Base-by-base conservation (phyloP, 2,329 filamentous ascomycete genomes). In the Coleophoma cylindrospora region DNA sequence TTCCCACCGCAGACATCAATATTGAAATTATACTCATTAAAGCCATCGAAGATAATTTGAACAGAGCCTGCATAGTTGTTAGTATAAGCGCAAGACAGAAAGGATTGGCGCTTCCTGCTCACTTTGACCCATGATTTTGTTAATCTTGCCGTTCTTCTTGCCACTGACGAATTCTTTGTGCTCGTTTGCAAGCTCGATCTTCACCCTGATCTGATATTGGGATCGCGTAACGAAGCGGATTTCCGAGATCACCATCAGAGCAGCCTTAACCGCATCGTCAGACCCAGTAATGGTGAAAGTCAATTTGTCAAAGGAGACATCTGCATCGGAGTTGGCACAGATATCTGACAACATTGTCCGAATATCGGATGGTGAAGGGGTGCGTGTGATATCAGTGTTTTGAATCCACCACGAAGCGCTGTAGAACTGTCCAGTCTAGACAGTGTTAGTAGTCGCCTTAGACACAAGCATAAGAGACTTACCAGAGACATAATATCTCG, bases 91-190 rank as follows among this genome's bases (percentile, higher is more conserved):
- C 11, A 38, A 4, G 4, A 2, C 13, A 17, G 14, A 14, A 14
- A 27, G 1, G 13, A 14, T 34, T 22, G 13, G 27, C 7, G 14
- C 13, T 27, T 15, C 12, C 38, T n/a, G 66, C 76, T 58, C 70
- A 81, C 91, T 96, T 70, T 97, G 92, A 21, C 92, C 94, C 94
- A 99, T 99, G 64, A 99, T 99, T 77, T 99, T 99, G 78, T 99
- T 99, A 71, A 99, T 99, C 74, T 99, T 99, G 70, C 94, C 94
- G 63, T 99, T 99, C 77, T 99, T 99, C 78, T 99, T 99, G 60
- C 94, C 94, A 61, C 91, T 96, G 50, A 99, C 94, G 66, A 99
- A 99, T 66, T 99, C 94, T 70, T 99, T 99, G 75, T 99, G 94
- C 73, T 99, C 94, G 65, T 97, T 97, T 64, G 94, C 94, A 50